These are phyloP conservation scores for Lolium perenne DNA, from an alignment of 176 grass and related monocot genomes.

Conservation along the genomic window DNA sequence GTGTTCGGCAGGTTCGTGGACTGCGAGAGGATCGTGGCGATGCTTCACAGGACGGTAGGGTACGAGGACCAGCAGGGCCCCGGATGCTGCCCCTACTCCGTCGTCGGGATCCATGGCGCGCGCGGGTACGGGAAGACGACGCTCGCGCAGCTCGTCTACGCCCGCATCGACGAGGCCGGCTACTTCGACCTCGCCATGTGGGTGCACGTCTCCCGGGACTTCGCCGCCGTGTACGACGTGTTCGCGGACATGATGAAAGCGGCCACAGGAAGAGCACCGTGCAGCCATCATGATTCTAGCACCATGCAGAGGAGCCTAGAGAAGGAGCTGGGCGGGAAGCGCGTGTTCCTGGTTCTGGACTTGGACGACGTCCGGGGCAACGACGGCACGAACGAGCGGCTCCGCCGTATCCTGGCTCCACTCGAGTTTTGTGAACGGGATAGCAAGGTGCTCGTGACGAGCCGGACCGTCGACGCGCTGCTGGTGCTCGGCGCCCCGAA, in stretches of 20 bases:
- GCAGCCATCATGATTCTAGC: background rate
- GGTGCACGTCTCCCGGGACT: background rate
- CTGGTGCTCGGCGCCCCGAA: background rate
- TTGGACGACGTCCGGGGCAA: background rate
- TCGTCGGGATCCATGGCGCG: background rate
- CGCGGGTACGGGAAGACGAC: conserved; percentile 2
- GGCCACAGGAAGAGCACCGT: background rate
- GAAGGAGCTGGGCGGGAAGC: conserved; percentile 5
- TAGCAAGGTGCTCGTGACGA: conserved; percentile 10
- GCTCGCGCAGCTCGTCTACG: conserved; percentile 1
- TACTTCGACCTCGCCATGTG: conserved; percentile 23
- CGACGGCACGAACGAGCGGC: background rate
- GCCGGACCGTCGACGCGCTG: background rate
- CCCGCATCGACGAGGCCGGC: background rate
- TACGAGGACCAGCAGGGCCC: conserved; percentile 20
- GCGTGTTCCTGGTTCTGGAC: conserved; percentile 10
- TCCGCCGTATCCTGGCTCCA: conserved; percentile 14
- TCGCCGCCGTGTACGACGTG: background rate
- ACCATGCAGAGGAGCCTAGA: background rate
- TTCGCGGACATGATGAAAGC: background rate
- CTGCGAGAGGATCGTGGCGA: conserved; percentile 5
- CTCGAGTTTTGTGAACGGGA: background rate
- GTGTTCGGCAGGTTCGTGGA: background rate
- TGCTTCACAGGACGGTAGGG: conserved; percentile 3
- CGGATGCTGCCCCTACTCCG: background rate